Base-by-base conservation (phyloP, 1,284 basidiomycete genomes). In the Ganoderma leucocontextum region DNA sequence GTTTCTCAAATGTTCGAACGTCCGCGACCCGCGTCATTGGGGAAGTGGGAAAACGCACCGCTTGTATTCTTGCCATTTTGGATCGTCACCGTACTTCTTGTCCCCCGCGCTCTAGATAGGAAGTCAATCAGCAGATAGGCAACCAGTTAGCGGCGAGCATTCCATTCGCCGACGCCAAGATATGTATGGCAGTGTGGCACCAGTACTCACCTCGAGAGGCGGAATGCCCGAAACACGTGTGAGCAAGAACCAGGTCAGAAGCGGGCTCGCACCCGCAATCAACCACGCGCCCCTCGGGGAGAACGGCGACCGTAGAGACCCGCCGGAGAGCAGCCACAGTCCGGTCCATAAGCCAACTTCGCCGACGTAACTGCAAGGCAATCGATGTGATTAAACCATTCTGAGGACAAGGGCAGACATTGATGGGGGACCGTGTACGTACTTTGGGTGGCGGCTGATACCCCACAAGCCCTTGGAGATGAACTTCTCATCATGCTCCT, bases 361-460 rank as follows among this genome's bases (percentile, higher is more conserved):
- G 33, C 91, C 92, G 42, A 93, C 86, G 78, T 95, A 94, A 81
- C 91, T 93, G 72, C 29, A 59, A 60, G 69, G 63, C 61, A 49
- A 70, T 68, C 66, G 63, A 70, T 70, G 36, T 35, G 58, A 57
- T 69, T 65, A 61, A 57, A 33, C 63, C 65, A 47, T 44, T 53
- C 53, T 63, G 64, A 65, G 59, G 35, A 60, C n/a, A 53, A 53
- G 41, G 59, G 62, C 36, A 61, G 53, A 60, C 22, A n/a, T 22
- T 4, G 38, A 25, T n/a, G 42, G 53, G 36, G 25, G 41, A 42
- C 25, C 15, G 25, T 42, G 67, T 12, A 79, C 85, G 61, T 78
- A 93, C 91, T 94, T 95, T 42, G 93, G 93, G 75, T 95, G 93
- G 42, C 94, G 81, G 70, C 88, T 91, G 68, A 89, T 79, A 49